Percentiles rank a stretch among this genome's conserved stretches.
These are phyloP conservation scores for Amanita phalloides DNA, from an alignment of 768 basidiomycete species.

Conservation along the genomic window DNA sequence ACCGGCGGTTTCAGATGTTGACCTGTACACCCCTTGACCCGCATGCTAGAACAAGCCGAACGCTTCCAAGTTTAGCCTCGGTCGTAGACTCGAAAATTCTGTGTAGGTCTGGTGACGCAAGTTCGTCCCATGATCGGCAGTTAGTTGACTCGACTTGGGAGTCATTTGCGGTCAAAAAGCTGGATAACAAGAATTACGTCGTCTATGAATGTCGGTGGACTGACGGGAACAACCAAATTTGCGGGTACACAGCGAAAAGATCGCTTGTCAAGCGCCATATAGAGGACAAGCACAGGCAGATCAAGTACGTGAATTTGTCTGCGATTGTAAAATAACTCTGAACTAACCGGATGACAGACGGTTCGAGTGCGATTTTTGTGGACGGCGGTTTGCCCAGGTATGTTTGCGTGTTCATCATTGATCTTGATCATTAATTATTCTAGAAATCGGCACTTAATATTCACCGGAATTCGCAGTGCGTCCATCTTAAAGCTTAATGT, in stretches of 20 bases:
- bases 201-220: constrained; percentile 19
- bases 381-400: constrained; percentile 38
- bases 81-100: background rate
- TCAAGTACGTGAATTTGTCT: constrained; percentile 33
- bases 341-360: constrained; percentile 24
- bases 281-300: constrained; percentile 47
- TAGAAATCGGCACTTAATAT: constrained; percentile 49
- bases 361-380: constrained; percentile 40
- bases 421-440: constrained; percentile 3
- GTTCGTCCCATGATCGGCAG: background rate
- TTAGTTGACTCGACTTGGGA: constrained; percentile 6
- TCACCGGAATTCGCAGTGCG: constrained; percentile 43
- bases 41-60: background rate
- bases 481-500: background rate
- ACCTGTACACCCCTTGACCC: background rate
- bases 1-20: background rate
- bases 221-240: constrained; percentile 13
- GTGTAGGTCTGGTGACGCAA: background rate
- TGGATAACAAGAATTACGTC: constrained; percentile 10
- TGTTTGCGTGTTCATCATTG: background rate
- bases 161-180: background rate
- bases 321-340: background rate
- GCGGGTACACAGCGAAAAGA: constrained; percentile 29
- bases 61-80: background rate
- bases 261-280: constrained; percentile 64